phyloP scores from a whole-genome alignment of 1,284 basidiomycete genomes.

The Mycosarcoma maydis region DNA sequence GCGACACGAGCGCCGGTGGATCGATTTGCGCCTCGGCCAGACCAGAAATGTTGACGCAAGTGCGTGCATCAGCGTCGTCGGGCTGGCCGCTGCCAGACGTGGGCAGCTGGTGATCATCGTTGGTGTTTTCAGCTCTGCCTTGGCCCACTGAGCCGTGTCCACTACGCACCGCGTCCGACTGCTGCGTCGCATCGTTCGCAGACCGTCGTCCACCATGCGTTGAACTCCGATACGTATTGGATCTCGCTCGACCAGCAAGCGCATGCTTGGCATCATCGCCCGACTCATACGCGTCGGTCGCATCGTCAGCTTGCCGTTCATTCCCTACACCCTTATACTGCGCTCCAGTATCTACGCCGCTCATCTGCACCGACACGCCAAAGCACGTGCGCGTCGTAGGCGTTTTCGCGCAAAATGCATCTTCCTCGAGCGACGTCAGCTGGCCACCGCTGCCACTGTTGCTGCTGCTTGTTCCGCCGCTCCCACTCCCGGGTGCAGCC shows the following conservation, averaged over 20 bases:
- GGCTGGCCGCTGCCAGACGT: background rate
- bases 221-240: constrained; percentile 23
- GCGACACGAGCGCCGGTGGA: constrained; percentile 11
- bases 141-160: background rate
- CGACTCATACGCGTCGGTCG: background rate
- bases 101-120: background rate
- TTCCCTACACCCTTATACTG: background rate
- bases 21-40: background rate
- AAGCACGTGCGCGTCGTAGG: constrained; percentile 33
- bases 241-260: constrained; percentile 11
- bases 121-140: background rate
- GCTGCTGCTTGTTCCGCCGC: background rate
- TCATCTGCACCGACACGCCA: constrained; percentile 1
- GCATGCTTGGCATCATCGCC: background rate
- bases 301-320: background rate
- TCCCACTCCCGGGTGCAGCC: background rate
- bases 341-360: background rate
- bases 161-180: background rate
- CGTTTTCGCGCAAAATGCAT: constrained; percentile 26
- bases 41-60: background rate
- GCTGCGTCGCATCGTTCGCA: background rate
- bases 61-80: background rate
- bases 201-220: constrained; percentile 2
- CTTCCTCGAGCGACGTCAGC: constrained; percentile 29
- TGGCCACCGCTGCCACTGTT: background rate